Percentiles rank a stretch among this genome's conserved stretches.
Conservation (phyloP, 257 asterid genomes). For the Solanum verrucosum region DNA sequence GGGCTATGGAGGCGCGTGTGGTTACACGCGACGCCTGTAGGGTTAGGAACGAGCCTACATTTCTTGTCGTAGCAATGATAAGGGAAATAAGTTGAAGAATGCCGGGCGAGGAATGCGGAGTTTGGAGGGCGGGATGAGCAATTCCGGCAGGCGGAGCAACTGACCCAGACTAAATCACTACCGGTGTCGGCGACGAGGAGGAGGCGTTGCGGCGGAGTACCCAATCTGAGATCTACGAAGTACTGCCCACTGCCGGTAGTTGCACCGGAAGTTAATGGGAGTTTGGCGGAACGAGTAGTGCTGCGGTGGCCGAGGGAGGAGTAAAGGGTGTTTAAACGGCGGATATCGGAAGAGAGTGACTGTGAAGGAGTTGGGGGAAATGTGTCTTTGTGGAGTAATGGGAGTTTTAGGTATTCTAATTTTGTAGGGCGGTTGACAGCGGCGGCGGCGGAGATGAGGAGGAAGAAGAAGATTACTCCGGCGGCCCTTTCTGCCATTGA, state of each 20-base stretch:
- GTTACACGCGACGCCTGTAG: conserved; percentile 41
- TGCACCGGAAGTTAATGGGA: conserved; percentile 71
- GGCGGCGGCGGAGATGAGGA: conserved; percentile 13
- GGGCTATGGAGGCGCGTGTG: conserved; percentile 66
- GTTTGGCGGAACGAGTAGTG: conserved; percentile 4
- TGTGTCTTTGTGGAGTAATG: conserved; percentile 45
- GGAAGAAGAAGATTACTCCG: conserved; percentile 3
- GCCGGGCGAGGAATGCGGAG: conserved; percentile 59
- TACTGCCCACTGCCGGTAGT: conserved; percentile 80
- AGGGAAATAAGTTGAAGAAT: conserved; percentile 53
- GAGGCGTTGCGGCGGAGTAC: conserved; percentile 72
- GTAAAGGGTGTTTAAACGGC: conserved; percentile 44
- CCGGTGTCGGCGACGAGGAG: conserved; percentile 75
- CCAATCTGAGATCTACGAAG: conserved; percentile 60
- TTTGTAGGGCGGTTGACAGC: background rate
- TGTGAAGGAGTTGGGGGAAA: conserved; percentile 39
- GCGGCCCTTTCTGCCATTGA: background rate
- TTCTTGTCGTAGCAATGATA: conserved; percentile 51
- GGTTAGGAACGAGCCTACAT: conserved; percentile 51
- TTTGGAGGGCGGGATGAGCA: conserved; percentile 32
- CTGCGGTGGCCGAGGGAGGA: background rate
- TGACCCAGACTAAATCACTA: conserved; percentile 85
- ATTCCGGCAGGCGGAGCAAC: conserved; percentile 68
- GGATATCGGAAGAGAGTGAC: conserved; percentile 49
- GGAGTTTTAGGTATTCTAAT: conserved; percentile 44